A percentile compares a stretch with the other conserved stretches of the same genome.
Conservation (phyloP, 108 stramenopile species). For the Tribonema minus region DNA sequence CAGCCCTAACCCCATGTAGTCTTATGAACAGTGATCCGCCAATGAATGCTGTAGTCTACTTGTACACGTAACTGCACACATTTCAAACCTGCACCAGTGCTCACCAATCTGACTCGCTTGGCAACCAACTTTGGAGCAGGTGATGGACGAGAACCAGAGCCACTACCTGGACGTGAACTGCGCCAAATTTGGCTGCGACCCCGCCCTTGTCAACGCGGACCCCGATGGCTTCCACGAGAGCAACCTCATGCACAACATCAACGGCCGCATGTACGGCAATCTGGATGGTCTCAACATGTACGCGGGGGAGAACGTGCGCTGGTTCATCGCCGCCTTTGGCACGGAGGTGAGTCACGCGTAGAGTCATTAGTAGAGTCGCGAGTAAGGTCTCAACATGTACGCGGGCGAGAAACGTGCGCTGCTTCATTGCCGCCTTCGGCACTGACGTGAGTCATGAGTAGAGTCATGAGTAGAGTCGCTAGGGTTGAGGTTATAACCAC, state of each 20-base stretch:
- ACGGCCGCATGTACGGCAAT: slow-evolving; percentile 1
- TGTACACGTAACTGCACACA: no score
- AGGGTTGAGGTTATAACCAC: no score
- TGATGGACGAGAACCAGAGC: slow-evolving; percentile 8
- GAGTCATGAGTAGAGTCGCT: no score
- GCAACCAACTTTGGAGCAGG: no score
- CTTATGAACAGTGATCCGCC: no score
- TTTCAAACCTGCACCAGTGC: no score
- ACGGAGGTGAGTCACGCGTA: slow-evolving; percentile 1
- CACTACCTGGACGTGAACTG: slow-evolving; percentile 6
- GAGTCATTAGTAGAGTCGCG: background rate
- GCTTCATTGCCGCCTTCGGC: no score
- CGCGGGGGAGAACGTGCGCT: slow-evolving; percentile 4
- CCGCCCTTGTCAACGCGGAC: background rate
- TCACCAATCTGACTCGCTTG: no score
- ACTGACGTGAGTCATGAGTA: no score
- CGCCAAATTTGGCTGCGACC: background rate
- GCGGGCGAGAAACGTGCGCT: background rate
- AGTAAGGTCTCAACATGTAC: no score
- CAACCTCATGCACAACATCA: slow-evolving; percentile 15
- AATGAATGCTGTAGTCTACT: no score
- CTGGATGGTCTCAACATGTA: slow-evolving; percentile 1
- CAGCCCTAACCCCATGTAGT: no score
- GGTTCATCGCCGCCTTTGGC: slow-evolving; percentile 4
- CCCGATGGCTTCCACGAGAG: background rate